A percentile compares a stretch with the other conserved stretches of the same genome.
These are phyloP conservation scores for Exsudoporus floridanus DNA, from an alignment of 1,284 basidiomycete species.

Conservation along the genomic window DNA sequence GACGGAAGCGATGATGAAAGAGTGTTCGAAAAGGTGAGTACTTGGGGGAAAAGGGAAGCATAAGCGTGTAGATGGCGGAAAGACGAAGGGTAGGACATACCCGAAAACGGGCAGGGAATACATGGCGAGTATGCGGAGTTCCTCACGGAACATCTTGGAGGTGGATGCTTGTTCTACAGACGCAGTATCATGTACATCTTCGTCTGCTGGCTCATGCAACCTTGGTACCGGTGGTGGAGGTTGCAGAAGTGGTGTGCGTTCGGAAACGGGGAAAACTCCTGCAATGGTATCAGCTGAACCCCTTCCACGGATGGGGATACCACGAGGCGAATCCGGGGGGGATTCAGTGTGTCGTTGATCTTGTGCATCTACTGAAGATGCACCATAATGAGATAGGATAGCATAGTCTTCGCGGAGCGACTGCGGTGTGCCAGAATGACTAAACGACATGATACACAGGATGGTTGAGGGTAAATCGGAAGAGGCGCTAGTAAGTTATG, in stretches of 20 bases:
- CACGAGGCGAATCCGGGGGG: slow-evolving; percentile 8
- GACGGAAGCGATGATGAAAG: slow-evolving; percentile 70
- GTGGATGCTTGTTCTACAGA: slow-evolving; percentile 39
- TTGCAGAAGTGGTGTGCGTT: slow-evolving; percentile 39
- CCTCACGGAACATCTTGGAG: slow-evolving; percentile 56
- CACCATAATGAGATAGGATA: slow-evolving; percentile 43
- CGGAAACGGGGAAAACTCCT: slow-evolving; percentile 11
- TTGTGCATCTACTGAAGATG: slow-evolving; percentile 6
- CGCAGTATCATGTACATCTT: background rate
- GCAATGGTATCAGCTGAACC: background rate
- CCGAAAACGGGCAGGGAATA: slow-evolving; percentile 71
- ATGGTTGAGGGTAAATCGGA: background rate
- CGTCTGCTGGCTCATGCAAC: slow-evolving; percentile 13
- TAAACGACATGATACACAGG: slow-evolving; percentile 18
- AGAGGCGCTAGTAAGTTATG: background rate
- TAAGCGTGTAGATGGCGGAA: slow-evolving; percentile 1
- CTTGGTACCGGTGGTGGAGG: slow-evolving; percentile 9
- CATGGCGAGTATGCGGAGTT: slow-evolving; percentile 55
- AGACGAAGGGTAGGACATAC: slow-evolving; percentile 41
- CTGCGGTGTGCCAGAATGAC: slow-evolving; percentile 17
- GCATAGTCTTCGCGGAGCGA: slow-evolving; percentile 49
- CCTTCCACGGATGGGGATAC: slow-evolving; percentile 22
- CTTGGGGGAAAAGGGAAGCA: slow-evolving; percentile 35
- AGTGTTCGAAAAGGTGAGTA: slow-evolving; percentile 75
- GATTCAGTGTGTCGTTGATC: slow-evolving; percentile 7